These are phyloP conservation scores for Leccinum subrobustum DNA, from an alignment of 1,284 basidiomycete species.

Conservation along the genomic window DNA sequence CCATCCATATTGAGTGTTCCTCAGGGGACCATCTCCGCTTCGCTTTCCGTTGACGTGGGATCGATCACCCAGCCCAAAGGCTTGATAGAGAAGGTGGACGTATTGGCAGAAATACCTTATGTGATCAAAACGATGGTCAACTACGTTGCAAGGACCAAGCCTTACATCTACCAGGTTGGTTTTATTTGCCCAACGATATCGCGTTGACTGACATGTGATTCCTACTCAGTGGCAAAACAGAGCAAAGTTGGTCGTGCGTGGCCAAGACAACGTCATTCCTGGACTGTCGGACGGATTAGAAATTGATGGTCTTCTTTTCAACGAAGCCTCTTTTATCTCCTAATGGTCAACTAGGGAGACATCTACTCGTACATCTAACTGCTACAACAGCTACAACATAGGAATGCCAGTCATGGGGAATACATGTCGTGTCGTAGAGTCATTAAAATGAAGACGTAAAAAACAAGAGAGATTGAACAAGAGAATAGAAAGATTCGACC, in stretches of 20 bases:
- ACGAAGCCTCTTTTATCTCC: conserved; percentile 91
- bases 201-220: not conserved
- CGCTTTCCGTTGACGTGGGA: conserved; percentile 60
- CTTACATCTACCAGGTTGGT: conserved; percentile 85
- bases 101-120: conserved; percentile 94
- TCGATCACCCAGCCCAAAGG: conserved; percentile 58
- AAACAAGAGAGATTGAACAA: not conserved
- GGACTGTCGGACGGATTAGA: conserved; percentile 47
- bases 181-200: not conserved
- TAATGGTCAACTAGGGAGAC: conserved; percentile 25
- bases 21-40: conserved; percentile 57
- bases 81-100: conserved; percentile 94
- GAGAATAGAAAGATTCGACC: not conserved
- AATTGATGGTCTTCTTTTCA: conserved; percentile 77
- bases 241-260: conserved; percentile 63
- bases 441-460: not conserved
- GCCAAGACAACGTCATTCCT: conserved; percentile 54
- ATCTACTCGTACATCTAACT: conserved; percentile 15
- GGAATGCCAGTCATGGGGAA: not conserved
- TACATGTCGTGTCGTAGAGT: not conserved
- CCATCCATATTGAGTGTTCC: conserved; percentile 54
- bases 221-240: conserved; percentile 75
- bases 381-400: conserved; percentile 9
- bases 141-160: conserved; percentile 90
- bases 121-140: conserved; percentile 87